Conservation (phyloP, 805 yeast species). For the Saccharomycopsis lassenensis region DNA sequence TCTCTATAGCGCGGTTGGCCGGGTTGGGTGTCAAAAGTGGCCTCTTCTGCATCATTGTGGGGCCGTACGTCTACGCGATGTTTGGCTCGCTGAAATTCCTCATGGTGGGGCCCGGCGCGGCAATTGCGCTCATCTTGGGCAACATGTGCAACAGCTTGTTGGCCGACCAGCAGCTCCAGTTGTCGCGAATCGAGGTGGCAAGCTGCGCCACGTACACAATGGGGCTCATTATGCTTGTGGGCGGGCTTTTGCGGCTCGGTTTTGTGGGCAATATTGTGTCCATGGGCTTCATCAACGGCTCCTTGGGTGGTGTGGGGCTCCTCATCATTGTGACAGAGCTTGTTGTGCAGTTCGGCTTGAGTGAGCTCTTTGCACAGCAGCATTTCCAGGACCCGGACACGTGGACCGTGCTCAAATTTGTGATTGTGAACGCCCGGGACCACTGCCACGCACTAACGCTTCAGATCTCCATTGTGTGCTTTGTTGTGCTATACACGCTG, state of each 20-base stretch:
- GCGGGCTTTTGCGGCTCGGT: constrained; percentile 75
- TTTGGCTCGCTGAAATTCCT: constrained; percentile 80
- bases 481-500: constrained; percentile 33
- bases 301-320: constrained; percentile 77
- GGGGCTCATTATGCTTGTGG: constrained; percentile 58
- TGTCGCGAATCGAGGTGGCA: not conserved
- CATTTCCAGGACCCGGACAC: constrained; percentile 5
- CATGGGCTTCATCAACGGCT: constrained; percentile 67
- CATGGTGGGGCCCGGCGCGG: constrained; percentile 89
- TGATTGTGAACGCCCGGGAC: constrained; percentile 38
- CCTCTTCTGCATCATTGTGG: constrained; percentile 59
- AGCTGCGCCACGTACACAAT: constrained; percentile 41
- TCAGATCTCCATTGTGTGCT: constrained; percentile 42
- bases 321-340: constrained; percentile 72
- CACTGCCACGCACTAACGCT: constrained; percentile 47
- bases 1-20: constrained; percentile 49
- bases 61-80: constrained; percentile 64
- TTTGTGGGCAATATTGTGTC: constrained; percentile 74
- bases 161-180: not conserved
- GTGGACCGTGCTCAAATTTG: constrained; percentile 37
- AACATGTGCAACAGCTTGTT: constrained; percentile 50
- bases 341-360: constrained; percentile 64
- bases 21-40: constrained; percentile 76
- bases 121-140: constrained; percentile 74
- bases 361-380: constrained; percentile 40